phyloP scores from a whole-genome alignment of 306 rosid species.

The Lablab purpureus region DNA sequence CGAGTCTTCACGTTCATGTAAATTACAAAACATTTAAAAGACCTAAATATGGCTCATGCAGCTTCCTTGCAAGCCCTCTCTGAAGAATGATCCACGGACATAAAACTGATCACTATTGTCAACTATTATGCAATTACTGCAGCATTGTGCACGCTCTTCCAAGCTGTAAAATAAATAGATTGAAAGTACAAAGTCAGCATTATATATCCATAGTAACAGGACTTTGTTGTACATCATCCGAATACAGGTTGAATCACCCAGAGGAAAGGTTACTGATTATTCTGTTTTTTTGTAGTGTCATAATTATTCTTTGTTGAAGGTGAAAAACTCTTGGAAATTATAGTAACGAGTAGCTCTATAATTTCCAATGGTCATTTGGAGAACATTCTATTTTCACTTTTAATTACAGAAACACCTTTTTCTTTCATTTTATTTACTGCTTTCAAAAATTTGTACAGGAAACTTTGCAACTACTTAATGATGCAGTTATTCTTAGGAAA shows the following conservation, averaged over 20 bases:
- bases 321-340: not conserved
- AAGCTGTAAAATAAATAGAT: not conserved
- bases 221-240: not conserved
- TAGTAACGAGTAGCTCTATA: not conserved
- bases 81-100: slow-evolving; percentile 22
- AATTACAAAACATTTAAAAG: slow-evolving; percentile 34
- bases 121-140: not conserved
- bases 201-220: not conserved
- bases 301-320: not conserved
- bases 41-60: slow-evolving; percentile 18
- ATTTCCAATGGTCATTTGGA: not conserved
- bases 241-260: not conserved
- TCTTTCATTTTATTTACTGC: not conserved
- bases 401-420: not conserved
- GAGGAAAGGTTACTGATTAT: not conserved
- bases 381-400: not conserved
- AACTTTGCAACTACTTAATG: not conserved
- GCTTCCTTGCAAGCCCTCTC: slow-evolving; percentile 19
- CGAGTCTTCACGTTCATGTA: slow-evolving; percentile 28
- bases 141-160: not conserved
- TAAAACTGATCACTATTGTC: slow-evolving; percentile 1
- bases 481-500: not conserved
- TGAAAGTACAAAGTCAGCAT: not conserved
- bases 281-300: not conserved
- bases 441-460: not conserved